These are phyloP conservation scores for Petunia axillaris DNA, from an alignment of 257 asterid species.

Conservation along the genomic window DNA sequence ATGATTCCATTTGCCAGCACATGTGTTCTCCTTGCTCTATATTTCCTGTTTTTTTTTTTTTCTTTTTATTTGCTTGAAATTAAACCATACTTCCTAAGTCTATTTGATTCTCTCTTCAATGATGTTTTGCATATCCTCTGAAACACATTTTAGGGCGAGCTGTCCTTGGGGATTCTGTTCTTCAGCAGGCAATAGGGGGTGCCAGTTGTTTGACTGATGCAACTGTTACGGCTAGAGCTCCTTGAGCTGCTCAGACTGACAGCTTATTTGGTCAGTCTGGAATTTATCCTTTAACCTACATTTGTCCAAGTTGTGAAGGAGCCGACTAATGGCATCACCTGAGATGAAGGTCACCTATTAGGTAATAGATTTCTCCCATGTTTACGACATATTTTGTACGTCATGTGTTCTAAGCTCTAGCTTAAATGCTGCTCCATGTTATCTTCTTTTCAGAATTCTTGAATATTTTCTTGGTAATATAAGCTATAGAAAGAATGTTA, in stretches of 20 bases:
- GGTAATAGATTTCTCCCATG: background rate
- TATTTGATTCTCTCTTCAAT: background rate
- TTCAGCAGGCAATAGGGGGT: background rate
- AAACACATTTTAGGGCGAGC: background rate
- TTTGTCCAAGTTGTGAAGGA: background rate
- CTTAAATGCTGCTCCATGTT: background rate
- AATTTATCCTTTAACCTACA: no score
- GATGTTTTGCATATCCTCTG: slow-evolving; percentile 3
- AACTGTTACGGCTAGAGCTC: background rate
- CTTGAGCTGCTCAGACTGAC: background rate
- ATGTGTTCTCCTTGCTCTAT: background rate
- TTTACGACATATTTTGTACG: background rate
- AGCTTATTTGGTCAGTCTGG: background rate
- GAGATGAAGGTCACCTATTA: background rate
- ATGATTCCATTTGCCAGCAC: background rate
- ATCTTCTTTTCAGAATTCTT: background rate
- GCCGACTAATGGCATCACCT: background rate
- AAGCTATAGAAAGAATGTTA: background rate
- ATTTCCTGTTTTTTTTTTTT: background rate
- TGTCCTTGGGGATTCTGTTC: background rate
- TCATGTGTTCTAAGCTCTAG: background rate
- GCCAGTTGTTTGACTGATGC: background rate
- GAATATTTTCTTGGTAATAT: background rate
- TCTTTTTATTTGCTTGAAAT: background rate
- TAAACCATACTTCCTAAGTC: background rate